Percentiles rank a stretch among this genome's conserved stretches.
phyloP scores from a whole-genome alignment of 441 rosid species.

The Syzygium malaccense region DNA sequence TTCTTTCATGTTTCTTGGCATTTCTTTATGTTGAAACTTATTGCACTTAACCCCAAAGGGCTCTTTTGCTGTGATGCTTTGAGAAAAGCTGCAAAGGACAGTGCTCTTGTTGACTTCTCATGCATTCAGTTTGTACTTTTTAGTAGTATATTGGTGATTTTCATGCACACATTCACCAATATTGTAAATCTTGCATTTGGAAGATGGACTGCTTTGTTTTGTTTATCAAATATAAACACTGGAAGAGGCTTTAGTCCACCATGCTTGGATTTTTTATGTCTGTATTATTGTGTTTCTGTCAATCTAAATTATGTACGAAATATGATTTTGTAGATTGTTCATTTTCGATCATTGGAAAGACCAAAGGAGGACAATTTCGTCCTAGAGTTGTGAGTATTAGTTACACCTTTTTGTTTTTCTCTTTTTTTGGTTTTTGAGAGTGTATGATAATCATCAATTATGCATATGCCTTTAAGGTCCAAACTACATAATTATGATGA shows the following conservation, averaged over 20 bases:
- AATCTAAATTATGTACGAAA: background rate
- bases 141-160: background rate
- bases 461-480: constrained; percentile 55
- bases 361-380: constrained; percentile 91
- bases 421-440: background rate
- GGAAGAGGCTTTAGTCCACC: background rate
- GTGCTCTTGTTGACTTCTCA: background rate
- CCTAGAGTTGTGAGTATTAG: constrained; percentile 68
- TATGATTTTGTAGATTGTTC: constrained; percentile 50
- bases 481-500: constrained; percentile 82
- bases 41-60: background rate
- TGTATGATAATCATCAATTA: constrained; percentile 13
- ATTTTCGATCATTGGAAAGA: constrained; percentile 74
- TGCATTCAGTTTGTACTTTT: background rate
- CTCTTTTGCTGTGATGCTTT: background rate
- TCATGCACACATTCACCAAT: background rate
- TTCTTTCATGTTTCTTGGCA: background rate
- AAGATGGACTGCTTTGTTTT: background rate
- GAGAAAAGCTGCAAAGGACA: background rate
- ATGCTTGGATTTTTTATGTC: background rate
- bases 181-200: background rate
- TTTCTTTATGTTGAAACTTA: background rate
- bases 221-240: background rate
- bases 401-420: background rate
- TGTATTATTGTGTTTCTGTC: background rate